Conservation (phyloP, 140 eudicot species). For the Stevia rebaudiana region DNA sequence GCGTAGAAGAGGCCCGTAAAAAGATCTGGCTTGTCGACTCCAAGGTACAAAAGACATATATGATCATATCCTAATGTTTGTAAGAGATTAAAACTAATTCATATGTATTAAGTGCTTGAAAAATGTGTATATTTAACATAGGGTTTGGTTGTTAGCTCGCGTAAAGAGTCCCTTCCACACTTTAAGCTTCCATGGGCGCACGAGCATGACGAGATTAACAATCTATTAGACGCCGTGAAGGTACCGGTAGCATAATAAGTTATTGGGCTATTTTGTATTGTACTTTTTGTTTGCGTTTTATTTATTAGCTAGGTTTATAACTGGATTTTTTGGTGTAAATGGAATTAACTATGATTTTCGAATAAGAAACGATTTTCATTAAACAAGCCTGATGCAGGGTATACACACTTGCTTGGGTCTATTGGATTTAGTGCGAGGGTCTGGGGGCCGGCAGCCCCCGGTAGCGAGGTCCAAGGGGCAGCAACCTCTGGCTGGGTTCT, state of each 20-base stretch:
- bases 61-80: background rate
- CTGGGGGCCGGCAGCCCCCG: no score
- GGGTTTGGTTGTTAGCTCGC: constrained; percentile 75
- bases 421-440: no score
- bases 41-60: constrained; percentile 42
- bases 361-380: no score
- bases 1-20: constrained; percentile 64
- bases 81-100: background rate
- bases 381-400: no score
- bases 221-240: constrained; percentile 73
- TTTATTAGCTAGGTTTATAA: background rate
- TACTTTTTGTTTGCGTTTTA: no score
- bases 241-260: constrained; percentile 21
- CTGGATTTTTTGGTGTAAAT: no score
- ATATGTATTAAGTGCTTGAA: background rate
- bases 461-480: no score
- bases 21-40: constrained; percentile 98
- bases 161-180: constrained; percentile 75
- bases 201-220: constrained; percentile 67
- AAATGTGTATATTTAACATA: constrained; percentile 17
- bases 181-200: constrained; percentile 88
- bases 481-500: no score
- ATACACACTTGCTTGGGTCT: no score
- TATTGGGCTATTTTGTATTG: no score
- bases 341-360: no score